Evolutionary conservation across 106 monocot genomes (phyloP).

Genomic region (Platanthera zijinensis): DNA sequence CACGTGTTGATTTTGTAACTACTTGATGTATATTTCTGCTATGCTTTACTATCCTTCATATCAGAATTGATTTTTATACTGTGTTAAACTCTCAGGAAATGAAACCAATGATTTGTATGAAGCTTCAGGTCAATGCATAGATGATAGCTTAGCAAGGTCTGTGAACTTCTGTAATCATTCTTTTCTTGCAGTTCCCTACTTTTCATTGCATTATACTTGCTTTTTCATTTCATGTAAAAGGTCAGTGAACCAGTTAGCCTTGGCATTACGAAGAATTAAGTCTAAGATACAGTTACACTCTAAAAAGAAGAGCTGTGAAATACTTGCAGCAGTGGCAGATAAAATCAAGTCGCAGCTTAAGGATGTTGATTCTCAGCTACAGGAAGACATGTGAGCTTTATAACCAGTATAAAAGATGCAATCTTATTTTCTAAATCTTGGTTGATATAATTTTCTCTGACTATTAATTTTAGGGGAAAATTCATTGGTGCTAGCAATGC

Average conservation of each 20-base stretch:
- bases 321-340: conserved; percentile 34
- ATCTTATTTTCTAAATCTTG: neutral
- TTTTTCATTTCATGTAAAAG: conserved; percentile 20
- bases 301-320: conserved; percentile 39
- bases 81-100: conserved; percentile 24
- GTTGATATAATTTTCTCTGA: neutral
- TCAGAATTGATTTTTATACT: conserved; percentile 5
- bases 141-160: conserved; percentile 67
- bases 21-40: neutral
- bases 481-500: conserved; percentile 35
- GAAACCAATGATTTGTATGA: conserved; percentile 23
- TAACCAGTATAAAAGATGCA: neutral
- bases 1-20: conserved; percentile 8
- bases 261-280: conserved; percentile 35
- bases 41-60: neutral
- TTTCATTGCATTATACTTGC: conserved; percentile 4
- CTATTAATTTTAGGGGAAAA: conserved; percentile 41
- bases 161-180: neutral
- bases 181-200: neutral
- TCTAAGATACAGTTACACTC: conserved; percentile 33
- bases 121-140: conserved; percentile 29
- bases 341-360: conserved; percentile 30
- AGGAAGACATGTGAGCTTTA: conserved; percentile 44
- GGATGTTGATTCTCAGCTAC: conserved; percentile 45
- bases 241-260: conserved; percentile 32